Base-by-base conservation (phyloP, 768 basidiomycete species). In the Clitopilus passeckerianus region DNA sequence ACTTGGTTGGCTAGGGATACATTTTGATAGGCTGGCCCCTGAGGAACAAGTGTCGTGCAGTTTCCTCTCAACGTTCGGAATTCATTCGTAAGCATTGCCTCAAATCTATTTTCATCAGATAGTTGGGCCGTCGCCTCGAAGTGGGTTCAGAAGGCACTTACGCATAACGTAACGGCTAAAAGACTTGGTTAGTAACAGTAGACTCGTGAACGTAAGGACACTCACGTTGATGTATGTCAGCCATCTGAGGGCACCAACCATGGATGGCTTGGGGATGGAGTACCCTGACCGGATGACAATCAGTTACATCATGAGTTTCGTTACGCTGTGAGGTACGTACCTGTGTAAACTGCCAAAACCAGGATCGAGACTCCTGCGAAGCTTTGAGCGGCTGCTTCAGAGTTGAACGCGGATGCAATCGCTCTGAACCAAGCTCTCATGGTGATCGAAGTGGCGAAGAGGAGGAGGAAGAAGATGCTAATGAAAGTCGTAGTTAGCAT, bases 371-470 rank as follows among this genome's bases (percentile, higher is more conserved):
- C 55, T 43, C 70, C 69, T 16, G 61, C 62, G 16, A 87, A 62
- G 5, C 86, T 78, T 62, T 84, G 83, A 14, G 88, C 86, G 0
- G 85, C 79, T 1, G 86, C 83, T 58, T 82, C 80, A 12, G 77
- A 74, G 35, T 77, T 76, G 66, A 87, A 85, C 2, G 78, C 77
- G 0, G 88, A 84, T 0, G 86, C 86, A 7, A 90, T 64, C 0
- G 78, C 77, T 18, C 91, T 79, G 80, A 93, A 95, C 78, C 87
- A 86, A 0, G 84, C 85, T 69, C 88, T 88, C 82, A 93, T 88
- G 10, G 86, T 72, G 30, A 91, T 59, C 23, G 86, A 80, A 57
- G 86, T 79, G 5, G 77, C 71, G 54, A 84, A 77, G 8, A 84
- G 64, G 60, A 86, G 81, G 22, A 91, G 68, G 67, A 83, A 78